phyloP scores from a whole-genome alignment of 202 grass and related monocot genomes.

The Saccharum hybrid region DNA sequence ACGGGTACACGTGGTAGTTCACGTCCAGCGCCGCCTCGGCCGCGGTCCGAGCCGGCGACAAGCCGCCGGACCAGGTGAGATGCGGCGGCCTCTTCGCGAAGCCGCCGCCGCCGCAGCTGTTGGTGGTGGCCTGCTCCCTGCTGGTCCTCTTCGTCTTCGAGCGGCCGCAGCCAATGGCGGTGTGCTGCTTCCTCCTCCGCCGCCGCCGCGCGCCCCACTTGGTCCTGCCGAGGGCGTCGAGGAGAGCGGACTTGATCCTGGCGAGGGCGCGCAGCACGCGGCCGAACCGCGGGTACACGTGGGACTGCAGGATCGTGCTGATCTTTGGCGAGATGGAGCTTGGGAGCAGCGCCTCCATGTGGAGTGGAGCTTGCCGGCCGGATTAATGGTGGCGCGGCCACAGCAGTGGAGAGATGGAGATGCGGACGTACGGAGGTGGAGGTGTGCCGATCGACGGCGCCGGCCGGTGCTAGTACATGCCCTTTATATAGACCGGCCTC shows the following conservation, averaged over 20 bases:
- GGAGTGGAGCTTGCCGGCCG: not conserved
- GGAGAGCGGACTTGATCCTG: constrained; percentile 56
- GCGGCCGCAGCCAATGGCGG: too few species aligned
- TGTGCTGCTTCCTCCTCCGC: not conserved
- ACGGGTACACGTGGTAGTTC: constrained; percentile 23
- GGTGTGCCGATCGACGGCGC: too few species aligned
- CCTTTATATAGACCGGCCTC: too few species aligned
- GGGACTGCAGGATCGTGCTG: constrained; percentile 56
- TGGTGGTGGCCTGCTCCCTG: not conserved
- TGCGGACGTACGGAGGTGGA: too few species aligned
- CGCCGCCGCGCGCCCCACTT: not conserved
- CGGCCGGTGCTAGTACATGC: too few species aligned
- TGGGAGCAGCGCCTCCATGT: constrained; percentile 58
- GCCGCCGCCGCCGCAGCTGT: not conserved
- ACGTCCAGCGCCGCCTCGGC: not conserved
- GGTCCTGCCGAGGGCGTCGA: constrained; percentile 49
- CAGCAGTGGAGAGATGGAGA: too few species aligned
- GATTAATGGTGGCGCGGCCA: not conserved
- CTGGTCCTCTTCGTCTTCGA: constrained; percentile 24
- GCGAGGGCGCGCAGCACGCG: constrained; percentile 57
- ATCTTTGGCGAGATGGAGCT: constrained; percentile 61
- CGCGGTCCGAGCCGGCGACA: constrained; percentile 19
- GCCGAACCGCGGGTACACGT: constrained; percentile 57
- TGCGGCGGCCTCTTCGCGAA: constrained; percentile 43
- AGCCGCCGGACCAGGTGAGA: constrained; percentile 35